A percentile compares a stretch with the other conserved stretches of the same genome.
phyloP scores from a whole-genome alignment of 2,329 filamentous ascomycete species.

The Colletotrichum chlorophyti region DNA sequence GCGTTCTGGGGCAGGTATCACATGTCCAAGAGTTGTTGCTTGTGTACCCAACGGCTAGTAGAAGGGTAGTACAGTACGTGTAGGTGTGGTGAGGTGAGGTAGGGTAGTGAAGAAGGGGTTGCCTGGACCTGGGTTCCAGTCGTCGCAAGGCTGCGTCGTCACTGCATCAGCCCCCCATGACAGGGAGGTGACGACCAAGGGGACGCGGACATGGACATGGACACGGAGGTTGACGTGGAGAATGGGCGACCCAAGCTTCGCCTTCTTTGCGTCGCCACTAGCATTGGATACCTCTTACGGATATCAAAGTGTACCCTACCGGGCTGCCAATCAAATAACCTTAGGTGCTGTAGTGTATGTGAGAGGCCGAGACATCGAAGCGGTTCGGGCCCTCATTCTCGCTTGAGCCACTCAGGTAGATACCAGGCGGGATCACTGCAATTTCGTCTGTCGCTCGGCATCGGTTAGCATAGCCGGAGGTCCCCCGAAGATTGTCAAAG shows the following conservation, averaged over 20 bases:
- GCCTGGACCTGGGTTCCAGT: constrained; percentile 26
- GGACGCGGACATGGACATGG: constrained; percentile 4
- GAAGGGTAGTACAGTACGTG: too few species aligned
- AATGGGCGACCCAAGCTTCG: constrained; percentile 19
- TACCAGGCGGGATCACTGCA: constrained; percentile 1
- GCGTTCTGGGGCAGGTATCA: constrained; percentile 15
- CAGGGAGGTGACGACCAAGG: background rate
- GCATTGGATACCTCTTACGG: background rate
- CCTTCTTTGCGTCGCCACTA: constrained; percentile 13
- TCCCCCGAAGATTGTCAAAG: too few species aligned
- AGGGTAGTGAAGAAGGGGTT: background rate
- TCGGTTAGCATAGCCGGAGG: constrained; percentile 10
- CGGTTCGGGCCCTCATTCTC: constrained; percentile 9
- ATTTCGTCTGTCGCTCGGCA: constrained; percentile 21
- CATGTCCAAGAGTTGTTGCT: constrained; percentile 12
- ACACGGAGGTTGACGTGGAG: constrained; percentile 7
- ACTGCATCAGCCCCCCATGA: constrained; percentile 23
- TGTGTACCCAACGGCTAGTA: constrained; percentile 1
- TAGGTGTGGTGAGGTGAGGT: too few species aligned
- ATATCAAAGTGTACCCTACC: too few species aligned
- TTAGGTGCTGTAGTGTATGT: too few species aligned
- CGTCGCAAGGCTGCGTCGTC: constrained; percentile 29
- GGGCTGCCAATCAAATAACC: too few species aligned
- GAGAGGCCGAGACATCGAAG: too few species aligned
- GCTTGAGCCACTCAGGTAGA: background rate